Evolutionary conservation across 345 rosid genomes (phyloP), one percentile per base, ranked within the genome.

Genomic region (Linum tenue): DNA sequence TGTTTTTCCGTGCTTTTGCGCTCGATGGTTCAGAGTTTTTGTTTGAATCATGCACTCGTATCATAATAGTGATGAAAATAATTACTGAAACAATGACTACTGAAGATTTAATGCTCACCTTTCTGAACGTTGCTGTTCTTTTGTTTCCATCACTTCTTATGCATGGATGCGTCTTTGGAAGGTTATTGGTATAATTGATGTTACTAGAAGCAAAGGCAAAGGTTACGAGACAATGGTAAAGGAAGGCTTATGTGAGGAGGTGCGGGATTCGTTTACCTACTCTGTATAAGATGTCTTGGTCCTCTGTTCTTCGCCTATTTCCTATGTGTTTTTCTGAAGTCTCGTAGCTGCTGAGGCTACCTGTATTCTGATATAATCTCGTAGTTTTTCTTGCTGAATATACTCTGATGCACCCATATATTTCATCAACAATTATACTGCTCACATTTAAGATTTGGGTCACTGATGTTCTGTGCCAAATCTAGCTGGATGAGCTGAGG

Each of bases 211-310:
- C 71, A 88, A 88, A 79, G 95, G 88, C 72, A 88, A 83, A 73
- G 88, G 95, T 62, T 92, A 88, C 65, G 86, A 76, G 70, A 92
- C 97, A 66, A 65, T 90, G 55, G 97, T 92, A 67, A 92, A 85
- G 76, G 98, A 92, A 35, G 86, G 88, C 63, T 88, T 92, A 76
- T 92, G 96, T 75, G 83, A 86, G 56, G 97, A 92, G 98, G 98
- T 92, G 78, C 77, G 72, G 40, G 48, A 61, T 61, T 14, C 42
- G 3, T 60, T 50, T 63, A 3, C 31, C 38, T 36, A 11, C 8
- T 59, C 48, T 63, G 31, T 50, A 51, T 11, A 43, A 15, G 56
- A 39, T 37, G n/a, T 58, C 5, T 69, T 38, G 11, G 11, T 7
- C 16, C 11, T 63, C 5, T n/a, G 14, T n/a, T 55, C 37, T 50